Conservation (phyloP, 192 early-diverging fungal species). For the Coemansia erecta region DNA sequence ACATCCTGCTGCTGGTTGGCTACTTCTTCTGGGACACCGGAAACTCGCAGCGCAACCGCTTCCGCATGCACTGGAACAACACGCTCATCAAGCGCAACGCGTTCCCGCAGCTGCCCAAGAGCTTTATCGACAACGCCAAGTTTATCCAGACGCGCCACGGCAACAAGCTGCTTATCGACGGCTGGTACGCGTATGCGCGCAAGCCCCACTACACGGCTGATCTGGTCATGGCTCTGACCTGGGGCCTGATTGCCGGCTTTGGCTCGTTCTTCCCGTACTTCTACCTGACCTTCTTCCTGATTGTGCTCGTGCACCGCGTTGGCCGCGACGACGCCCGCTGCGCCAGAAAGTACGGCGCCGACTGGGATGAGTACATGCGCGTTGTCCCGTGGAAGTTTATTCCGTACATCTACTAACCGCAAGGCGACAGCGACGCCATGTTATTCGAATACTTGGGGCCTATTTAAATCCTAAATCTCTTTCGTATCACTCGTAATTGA, state of each 20-base stretch:
- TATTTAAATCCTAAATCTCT: too few relatives aligned
- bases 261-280: constrained; percentile 84
- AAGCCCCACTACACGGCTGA: constrained; percentile 96
- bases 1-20: constrained; percentile 52
- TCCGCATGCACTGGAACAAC: constrained; percentile 64
- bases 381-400: constrained; percentile 84
- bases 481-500: too few relatives aligned
- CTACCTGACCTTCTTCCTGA: constrained; percentile 90
- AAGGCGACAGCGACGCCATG: background rate
- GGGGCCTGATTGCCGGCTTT: constrained; percentile 89
- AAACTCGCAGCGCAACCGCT: constrained; percentile 89
- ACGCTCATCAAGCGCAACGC: constrained; percentile 54
- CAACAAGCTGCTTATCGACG: constrained; percentile 74
- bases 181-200: constrained; percentile 92
- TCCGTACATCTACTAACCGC: constrained; percentile 66
- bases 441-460: background rate
- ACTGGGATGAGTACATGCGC: constrained; percentile 88
- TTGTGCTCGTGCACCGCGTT: constrained; percentile 86
- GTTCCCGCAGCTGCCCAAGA: constrained; percentile 59
- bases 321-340: constrained; percentile 87
- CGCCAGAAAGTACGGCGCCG: constrained; percentile 85
- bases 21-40: constrained; percentile 86
- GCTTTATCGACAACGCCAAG: constrained; percentile 72
- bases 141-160: constrained; percentile 84
- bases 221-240: constrained; percentile 88